Base-by-base conservation (phyloP, 106 monocot genomes). In the Narthecium ossifragum region DNA sequence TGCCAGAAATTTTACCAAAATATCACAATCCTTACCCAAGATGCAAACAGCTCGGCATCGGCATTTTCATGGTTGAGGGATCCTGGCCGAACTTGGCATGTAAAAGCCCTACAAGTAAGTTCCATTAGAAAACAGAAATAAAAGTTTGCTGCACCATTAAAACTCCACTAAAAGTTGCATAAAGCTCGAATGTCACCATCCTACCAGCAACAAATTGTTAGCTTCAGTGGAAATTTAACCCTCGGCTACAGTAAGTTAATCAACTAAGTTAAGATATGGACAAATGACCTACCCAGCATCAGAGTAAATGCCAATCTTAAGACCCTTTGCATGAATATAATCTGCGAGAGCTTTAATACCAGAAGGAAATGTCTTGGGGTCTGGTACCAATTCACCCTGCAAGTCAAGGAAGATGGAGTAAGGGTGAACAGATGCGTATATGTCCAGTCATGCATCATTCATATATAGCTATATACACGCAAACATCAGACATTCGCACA, bases 61-160 rank as follows among this genome's bases (percentile, higher is more conserved):
- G 48, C 67, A 15, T 60, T 45, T 64, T 98, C 96, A 81, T 98
- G 79, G 71, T 45, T 71, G 21, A 98, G 83, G 23, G 96, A 98
- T 56, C 96, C 96, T 55, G 96, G 90, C 43, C 83, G 76, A 63
- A 87, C 96, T 90, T 98, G 81, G 47, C 96, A 98, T 50, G 96
- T 98, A 57, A 86, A 84, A 43, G 41, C 69, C 81, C 96, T 98
- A 71, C 66, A 77, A 13, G 33, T 46, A 26, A 20, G 15, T 28
- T 38, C 24, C 8, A 34, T 21, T n/a, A 23, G 20, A 33, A 13
- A 26, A 57, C 20, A 0, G 21, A 32, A 34, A 61, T 24, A 23
- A 62, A 4, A 47, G 20, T n/a, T n/a, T n/a, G n/a, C n/a, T n/a
- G n/a, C 27, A 39, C 27, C 13, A 20, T 17, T 46, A 33, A 25